phyloP scores from a whole-genome alignment of 441 rosid genomes.

The Brassica balearica region DNA sequence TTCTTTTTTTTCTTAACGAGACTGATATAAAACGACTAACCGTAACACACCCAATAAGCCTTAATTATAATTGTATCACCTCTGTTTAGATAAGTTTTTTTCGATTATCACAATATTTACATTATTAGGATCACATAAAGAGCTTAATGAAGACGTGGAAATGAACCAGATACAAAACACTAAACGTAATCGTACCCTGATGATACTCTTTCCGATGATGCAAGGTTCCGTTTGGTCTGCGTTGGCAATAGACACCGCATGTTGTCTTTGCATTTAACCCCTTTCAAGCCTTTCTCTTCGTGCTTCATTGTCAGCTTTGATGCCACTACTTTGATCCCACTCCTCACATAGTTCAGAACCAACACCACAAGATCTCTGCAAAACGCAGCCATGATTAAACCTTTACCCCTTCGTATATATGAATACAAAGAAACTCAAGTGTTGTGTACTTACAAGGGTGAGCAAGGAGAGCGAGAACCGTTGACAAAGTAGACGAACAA shows the following conservation, averaged over 20 bases:
- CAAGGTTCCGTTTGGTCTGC: conserved; percentile 60
- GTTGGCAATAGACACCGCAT: conserved; percentile 57
- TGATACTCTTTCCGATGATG: conserved; percentile 45
- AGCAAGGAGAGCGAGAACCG: conserved; percentile 89
- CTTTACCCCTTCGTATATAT: background rate
- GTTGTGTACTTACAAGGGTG: conserved; percentile 70
- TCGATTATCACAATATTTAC: conserved; percentile 38
- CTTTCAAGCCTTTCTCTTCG: conserved; percentile 57
- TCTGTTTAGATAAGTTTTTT: background rate
- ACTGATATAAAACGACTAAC: background rate
- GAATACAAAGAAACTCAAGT: background rate
- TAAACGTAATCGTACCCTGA: conserved; percentile 67
- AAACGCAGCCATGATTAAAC: conserved; percentile 6
- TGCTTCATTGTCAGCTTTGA: conserved; percentile 59
- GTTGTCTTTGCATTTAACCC: conserved; percentile 77
- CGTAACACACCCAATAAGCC: background rate
- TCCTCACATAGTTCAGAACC: conserved; percentile 60
- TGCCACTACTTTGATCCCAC: conserved; percentile 60
- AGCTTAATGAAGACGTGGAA: conserved; percentile 22
- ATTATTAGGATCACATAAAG: conserved; percentile 19
- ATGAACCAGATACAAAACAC: conserved; percentile 19
- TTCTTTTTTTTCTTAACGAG: background rate
- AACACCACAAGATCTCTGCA: conserved; percentile 70
- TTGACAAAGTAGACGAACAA: conserved; percentile 85
- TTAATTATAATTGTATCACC: background rate